Evolutionary conservation across 2,329 filamentous ascomycete genomes (phyloP), one percentile per base, ranked within the genome.

Genomic region (Hymenoscyphus occultus): DNA sequence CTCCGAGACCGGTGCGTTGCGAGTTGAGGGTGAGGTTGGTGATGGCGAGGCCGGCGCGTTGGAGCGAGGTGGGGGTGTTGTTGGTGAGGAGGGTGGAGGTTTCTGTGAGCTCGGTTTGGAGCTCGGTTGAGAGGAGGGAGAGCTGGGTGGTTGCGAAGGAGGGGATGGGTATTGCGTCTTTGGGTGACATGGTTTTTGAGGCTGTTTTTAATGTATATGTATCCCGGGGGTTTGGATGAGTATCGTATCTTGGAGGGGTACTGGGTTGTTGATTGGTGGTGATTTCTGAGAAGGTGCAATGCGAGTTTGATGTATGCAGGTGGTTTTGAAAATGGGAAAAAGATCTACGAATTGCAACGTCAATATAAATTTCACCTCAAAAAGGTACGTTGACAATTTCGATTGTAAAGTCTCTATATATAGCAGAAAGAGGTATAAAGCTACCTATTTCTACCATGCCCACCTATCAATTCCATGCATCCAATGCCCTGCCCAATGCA

Each of bases 1-100:
- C 95, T 16, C 93, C 95, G 45, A 97, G 82, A 0, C 95, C 95
- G 0, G 95, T 99, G 39, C 93, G 89, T 74, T 91, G 90, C 19
- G 90, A 89, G 12, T 84, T 81, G 40, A 96, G 80, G 39, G 85
- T 80, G 9, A 98, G 85, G 77, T 93, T 94, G 16, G 87, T 86
- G 71, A 95, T 82, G 39, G 92, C 92, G 51, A 92, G 83, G n/a
- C 92, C 92, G 5, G 90, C 90, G 65, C 90, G 87, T 74, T 91
- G 86, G 13, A 96, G 86, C 0, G 85, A 82, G 0, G 84, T 80
- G 4, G 92, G 91, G 59, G 88, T 86, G 76, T 90, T 86, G 57
- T 84, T 84, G 56, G 86, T 82, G 65, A 93, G 84, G 65, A 93
- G 84, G 51, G 82, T 78, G 69, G 86, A 83, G 28, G 89, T 92